Conservation (phyloP, 768 basidiomycete species). For the Leccinum truebloodii region DNA sequence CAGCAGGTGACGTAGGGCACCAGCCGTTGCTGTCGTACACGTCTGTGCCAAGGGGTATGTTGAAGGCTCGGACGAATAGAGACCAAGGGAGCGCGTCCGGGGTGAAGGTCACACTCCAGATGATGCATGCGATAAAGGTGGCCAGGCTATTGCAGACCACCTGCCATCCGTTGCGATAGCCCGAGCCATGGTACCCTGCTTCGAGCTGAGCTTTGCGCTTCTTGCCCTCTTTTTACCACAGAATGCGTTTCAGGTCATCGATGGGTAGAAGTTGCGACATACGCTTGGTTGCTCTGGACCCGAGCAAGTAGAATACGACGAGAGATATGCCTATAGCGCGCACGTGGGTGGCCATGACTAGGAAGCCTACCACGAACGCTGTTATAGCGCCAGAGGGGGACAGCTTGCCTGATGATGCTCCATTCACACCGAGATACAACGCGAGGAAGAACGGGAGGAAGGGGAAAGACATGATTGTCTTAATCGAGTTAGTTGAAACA, state of each 20-base stretch:
- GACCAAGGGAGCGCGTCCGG: constrained; percentile 44
- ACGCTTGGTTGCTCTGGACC: constrained; percentile 84
- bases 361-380: constrained; percentile 75
- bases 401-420: constrained; percentile 71
- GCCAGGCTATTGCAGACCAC: constrained; percentile 80
- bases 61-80: constrained; percentile 13
- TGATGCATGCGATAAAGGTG: constrained; percentile 55
- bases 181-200: constrained; percentile 73
- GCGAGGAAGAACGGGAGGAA: constrained; percentile 49
- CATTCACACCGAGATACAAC: constrained; percentile 61
- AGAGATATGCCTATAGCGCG: constrained; percentile 65
- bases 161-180: constrained; percentile 77
- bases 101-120: constrained; percentile 66
- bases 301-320: constrained; percentile 77
- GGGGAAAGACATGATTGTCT: constrained; percentile 31
- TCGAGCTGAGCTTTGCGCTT: constrained; percentile 72
- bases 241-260: constrained; percentile 1
- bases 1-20: constrained; percentile 58
- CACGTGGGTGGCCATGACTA: constrained; percentile 67
- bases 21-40: constrained; percentile 47
- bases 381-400: constrained; percentile 74
- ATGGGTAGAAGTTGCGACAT: constrained; percentile 24
- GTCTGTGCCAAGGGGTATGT: constrained; percentile 14
- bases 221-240: constrained; percentile 57
- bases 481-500: neutral